These are phyloP conservation scores for Coemansia sp. DNA, from an alignment of 192 early-diverging fungal genomes.

Conservation along the genomic window DNA sequence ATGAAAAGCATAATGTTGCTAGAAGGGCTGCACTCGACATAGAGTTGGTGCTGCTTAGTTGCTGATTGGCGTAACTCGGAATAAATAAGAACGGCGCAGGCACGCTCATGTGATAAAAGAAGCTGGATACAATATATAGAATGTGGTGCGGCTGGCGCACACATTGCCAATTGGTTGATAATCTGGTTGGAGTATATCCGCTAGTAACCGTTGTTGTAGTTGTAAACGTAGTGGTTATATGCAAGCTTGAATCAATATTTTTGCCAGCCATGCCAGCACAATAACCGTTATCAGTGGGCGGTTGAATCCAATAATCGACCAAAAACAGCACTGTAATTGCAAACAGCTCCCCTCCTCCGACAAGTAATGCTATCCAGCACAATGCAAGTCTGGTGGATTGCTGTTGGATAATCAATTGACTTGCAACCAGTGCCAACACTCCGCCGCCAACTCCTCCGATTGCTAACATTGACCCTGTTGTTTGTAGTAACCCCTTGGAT, in stretches of 20 bases:
- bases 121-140: neutral
- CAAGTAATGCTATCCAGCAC: constrained; percentile 4
- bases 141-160: neutral
- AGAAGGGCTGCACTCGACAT: neutral
- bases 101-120: neutral
- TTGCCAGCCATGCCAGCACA: neutral
- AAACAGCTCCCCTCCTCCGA: neutral
- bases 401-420: neutral
- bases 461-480: neutral
- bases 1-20: neutral
- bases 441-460: constrained; percentile 5
- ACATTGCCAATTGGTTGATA: neutral
- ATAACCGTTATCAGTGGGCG: neutral
- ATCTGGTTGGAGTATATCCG: neutral
- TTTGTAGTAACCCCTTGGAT: neutral
- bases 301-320: neutral
- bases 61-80: neutral
- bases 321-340: neutral
- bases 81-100: constrained; percentile 2
- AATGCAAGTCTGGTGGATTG: neutral
- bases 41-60: neutral
- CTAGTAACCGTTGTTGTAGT: neutral
- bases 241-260: neutral
- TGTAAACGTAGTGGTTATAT: neutral
- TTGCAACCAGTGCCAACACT: neutral